Evolutionary conservation across 2,329 filamentous ascomycete species (phyloP).

Genomic region (Penicillium sp.): DNA sequence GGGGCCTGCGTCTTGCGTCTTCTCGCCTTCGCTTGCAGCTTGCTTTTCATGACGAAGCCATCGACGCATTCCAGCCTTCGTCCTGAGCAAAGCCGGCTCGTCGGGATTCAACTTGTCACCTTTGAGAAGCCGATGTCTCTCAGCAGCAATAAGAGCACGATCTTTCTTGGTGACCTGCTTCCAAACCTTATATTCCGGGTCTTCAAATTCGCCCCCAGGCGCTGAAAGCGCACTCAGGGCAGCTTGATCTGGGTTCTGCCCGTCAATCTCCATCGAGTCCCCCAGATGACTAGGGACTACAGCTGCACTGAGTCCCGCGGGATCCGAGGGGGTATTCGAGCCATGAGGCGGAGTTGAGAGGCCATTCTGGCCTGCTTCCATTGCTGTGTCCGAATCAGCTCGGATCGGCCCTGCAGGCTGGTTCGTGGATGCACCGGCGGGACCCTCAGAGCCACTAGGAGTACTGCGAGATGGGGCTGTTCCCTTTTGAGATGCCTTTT

Average conservation of each 20-base stretch:
- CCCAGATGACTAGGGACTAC: slow-evolving; percentile 65
- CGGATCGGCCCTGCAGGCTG: slow-evolving; percentile 47
- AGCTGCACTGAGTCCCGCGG: slow-evolving; percentile 60
- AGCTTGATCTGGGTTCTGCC: slow-evolving; percentile 58
- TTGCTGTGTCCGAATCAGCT: slow-evolving; percentile 65
- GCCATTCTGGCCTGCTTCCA: slow-evolving; percentile 74
- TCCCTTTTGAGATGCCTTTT: slow-evolving; percentile 59
- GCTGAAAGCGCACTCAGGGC: slow-evolving; percentile 60
- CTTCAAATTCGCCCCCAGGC: slow-evolving; percentile 78
- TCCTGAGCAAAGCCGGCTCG: slow-evolving; percentile 78
- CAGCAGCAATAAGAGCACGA: slow-evolving; percentile 75
- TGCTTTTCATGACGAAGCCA: slow-evolving; percentile 76
- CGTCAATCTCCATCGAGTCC: slow-evolving; percentile 84
- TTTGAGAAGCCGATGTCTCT: slow-evolving; percentile 79
- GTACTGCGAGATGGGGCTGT: slow-evolving; percentile 62
- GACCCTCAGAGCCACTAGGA: slow-evolving; percentile 69
- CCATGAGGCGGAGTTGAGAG: slow-evolving; percentile 77
- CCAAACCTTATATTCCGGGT: slow-evolving; percentile 91
- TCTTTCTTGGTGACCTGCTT: slow-evolving; percentile 98
- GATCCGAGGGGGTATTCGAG: slow-evolving; percentile 67
- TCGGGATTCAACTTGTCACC: slow-evolving; percentile 79
- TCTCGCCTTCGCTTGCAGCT: slow-evolving; percentile 51
- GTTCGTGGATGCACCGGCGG: slow-evolving; percentile 52
- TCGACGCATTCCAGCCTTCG: slow-evolving; percentile 80
- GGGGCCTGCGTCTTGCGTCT: slow-evolving; percentile 38